These are phyloP conservation scores for Ensete ventricosum DNA, from an alignment of 176 grass and related monocot species.

Conservation along the genomic window DNA sequence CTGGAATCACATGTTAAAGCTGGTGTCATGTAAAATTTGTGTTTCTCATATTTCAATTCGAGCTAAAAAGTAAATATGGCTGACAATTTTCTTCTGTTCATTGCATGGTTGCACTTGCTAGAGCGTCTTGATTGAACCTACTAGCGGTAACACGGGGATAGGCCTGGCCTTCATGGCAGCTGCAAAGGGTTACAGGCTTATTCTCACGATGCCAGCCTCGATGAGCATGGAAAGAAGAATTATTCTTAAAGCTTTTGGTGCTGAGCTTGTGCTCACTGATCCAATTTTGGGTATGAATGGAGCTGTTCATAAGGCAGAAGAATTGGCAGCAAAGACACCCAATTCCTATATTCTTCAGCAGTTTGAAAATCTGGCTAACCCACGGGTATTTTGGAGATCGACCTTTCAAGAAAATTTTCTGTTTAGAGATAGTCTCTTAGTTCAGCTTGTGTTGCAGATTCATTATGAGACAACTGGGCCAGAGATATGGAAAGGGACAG, in stretches of 20 bases:
- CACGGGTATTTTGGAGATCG: not conserved
- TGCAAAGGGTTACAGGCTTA: constrained; percentile 9
- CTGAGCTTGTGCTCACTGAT: constrained; percentile 6
- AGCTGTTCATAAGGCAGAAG: constrained; percentile 9
- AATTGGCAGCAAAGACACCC: constrained; percentile 2
- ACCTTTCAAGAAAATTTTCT: not conserved
- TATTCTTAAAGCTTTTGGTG: constrained; percentile 9
- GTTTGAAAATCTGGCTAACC: constrained; percentile 13
- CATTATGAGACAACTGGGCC: constrained; percentile 15
- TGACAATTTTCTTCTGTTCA: not conserved
- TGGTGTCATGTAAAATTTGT: too few relatives aligned
- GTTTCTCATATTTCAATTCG: too few relatives aligned
- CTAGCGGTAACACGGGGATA: constrained; percentile 11
- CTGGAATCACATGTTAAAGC: too few relatives aligned
- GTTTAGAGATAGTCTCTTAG: not conserved
- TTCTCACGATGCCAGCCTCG: constrained; percentile 6
- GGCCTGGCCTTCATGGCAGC: constrained; percentile 7
- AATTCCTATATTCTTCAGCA: constrained; percentile 10
- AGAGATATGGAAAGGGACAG: constrained; percentile 5
- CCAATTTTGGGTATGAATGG: constrained; percentile 5
- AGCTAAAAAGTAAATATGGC: not conserved
- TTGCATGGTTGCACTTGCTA: not conserved
- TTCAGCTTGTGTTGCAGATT: not conserved
- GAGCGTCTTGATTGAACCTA: constrained; percentile 13
- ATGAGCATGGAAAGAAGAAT: constrained; percentile 12